phyloP scores from a whole-genome alignment of 1,284 basidiomycete genomes.

The Neotropicomus parvogracilis region DNA sequence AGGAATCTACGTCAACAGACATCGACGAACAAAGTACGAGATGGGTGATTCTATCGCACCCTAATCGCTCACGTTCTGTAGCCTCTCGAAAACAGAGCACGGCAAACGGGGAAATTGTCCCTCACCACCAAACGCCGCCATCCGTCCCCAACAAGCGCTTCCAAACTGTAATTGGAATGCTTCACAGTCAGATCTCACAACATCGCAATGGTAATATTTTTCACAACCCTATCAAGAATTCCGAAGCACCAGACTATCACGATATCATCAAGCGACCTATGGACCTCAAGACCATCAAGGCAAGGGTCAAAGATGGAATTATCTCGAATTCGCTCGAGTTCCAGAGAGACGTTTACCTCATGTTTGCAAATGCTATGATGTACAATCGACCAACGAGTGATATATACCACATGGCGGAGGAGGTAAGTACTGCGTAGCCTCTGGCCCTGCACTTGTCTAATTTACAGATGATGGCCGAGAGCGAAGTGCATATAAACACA shows the following conservation, averaged over 20 bases:
- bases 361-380: constrained; percentile 97
- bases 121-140: constrained; percentile 29
- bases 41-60: no score
- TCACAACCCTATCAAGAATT: constrained; percentile 82
- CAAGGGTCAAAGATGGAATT: constrained; percentile 74
- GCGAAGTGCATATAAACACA: constrained; percentile 71
- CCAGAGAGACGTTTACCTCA: constrained; percentile 83
- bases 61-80: constrained; percentile 15
- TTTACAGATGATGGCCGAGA: constrained; percentile 78
- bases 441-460: constrained; percentile 1
- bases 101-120: constrained; percentile 14
- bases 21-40: constrained; percentile 56
- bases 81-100: constrained; percentile 23
- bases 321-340: constrained; percentile 82
- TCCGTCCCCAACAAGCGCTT: constrained; percentile 61
- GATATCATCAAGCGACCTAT: constrained; percentile 89
- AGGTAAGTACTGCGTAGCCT: constrained; percentile 47
- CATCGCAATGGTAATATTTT: constrained; percentile 88
- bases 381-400: constrained; percentile 85
- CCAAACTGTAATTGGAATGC: constrained; percentile 74
- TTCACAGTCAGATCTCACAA: constrained; percentile 78
- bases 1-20: constrained; percentile 53
- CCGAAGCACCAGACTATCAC: constrained; percentile 86
- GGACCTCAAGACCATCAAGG: constrained; percentile 88
- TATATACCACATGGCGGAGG: constrained; percentile 85